These are phyloP conservation scores for Mrakiaceae sp. DNA, from an alignment of 1,284 basidiomycete genomes.

Conservation along the genomic window DNA sequence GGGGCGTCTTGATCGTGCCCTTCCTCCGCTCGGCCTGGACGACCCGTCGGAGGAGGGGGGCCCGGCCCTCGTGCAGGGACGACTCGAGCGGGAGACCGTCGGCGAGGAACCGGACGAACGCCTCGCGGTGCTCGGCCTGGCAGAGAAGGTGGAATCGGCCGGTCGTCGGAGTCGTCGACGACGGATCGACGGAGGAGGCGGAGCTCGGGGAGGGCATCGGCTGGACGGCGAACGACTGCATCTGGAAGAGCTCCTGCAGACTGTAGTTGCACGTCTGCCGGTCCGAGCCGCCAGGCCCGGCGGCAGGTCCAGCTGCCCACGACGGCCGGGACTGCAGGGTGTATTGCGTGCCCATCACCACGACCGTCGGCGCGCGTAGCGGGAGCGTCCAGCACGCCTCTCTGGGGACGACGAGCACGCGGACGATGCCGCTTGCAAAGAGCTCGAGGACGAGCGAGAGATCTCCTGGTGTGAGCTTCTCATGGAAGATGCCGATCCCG, in stretches of 20 bases:
- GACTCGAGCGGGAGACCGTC: conserved; percentile 87
- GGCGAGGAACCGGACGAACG: conserved; percentile 66
- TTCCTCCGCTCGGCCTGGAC: conserved; percentile 28
- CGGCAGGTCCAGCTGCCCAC: conserved; percentile 17
- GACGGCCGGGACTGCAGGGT: conserved; percentile 33
- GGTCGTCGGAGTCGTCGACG: conserved; percentile 18
- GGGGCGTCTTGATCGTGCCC: conserved; percentile 42
- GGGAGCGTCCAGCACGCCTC: conserved; percentile 81
- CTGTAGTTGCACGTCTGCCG: conserved; percentile 67
- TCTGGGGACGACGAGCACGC: conserved; percentile 70
- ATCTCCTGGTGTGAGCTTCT: conserved; percentile 58
- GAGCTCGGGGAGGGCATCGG: conserved; percentile 39
- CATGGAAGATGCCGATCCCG: conserved; percentile 80
- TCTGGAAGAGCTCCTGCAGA: conserved; percentile 69
- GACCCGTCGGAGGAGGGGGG: conserved; percentile 15
- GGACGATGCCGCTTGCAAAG: conserved; percentile 66
- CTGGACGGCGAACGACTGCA: conserved; percentile 76
- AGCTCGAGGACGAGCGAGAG: conserved; percentile 69
- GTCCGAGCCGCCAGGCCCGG: conserved; percentile 33
- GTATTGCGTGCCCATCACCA: conserved; percentile 91
- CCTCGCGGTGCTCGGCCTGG: conserved; percentile 66
- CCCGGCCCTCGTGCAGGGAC: conserved; percentile 38
- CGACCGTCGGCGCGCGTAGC: conserved; percentile 63
- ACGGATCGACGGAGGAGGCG: conserved; percentile 22
- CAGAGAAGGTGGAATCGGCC: conserved; percentile 79